These are phyloP conservation scores for Udeniomyces megalosporus DNA, from an alignment of 768 basidiomycete species.

Conservation along the genomic window DNA sequence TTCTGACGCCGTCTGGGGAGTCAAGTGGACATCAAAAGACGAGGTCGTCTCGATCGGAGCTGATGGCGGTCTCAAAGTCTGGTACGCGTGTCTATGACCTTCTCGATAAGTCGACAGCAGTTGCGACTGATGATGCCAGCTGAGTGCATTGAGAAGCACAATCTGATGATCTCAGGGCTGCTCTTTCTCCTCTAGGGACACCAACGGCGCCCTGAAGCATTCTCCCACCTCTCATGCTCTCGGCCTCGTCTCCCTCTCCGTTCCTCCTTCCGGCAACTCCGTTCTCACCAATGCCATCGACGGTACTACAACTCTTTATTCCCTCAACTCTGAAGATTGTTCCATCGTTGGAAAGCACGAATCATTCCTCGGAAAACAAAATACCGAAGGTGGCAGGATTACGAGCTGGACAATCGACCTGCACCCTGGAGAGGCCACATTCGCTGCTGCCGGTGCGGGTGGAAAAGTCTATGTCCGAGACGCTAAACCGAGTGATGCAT, in stretches of 20 bases:
- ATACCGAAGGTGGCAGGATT: neutral
- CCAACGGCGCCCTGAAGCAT: conserved; percentile 45
- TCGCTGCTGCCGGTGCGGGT: conserved; percentile 8
- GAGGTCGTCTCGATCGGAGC: conserved; percentile 54
- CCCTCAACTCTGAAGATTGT: conserved; percentile 34
- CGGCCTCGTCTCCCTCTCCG: conserved; percentile 66
- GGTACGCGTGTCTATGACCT: conserved; percentile 45
- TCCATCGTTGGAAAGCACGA: neutral
- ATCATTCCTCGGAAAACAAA: conserved; percentile 15
- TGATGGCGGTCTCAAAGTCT: conserved; percentile 58
- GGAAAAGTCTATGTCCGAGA: conserved; percentile 4
- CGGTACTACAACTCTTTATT: conserved; percentile 61
- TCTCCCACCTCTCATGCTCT: conserved; percentile 61
- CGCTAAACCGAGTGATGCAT: neutral
- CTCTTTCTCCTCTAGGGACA: conserved; percentile 59
- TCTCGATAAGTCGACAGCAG: conserved; percentile 30
- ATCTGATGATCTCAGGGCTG: conserved; percentile 37
- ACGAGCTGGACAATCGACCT: conserved; percentile 2
- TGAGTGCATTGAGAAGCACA: no score
- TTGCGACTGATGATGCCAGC: no score
- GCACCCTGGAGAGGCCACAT: conserved; percentile 8
- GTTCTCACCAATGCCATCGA: conserved; percentile 71
- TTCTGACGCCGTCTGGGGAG: conserved; percentile 70
- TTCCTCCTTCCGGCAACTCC: conserved; percentile 42
- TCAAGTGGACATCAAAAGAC: conserved; percentile 51